These are phyloP conservation scores for Discostella stelligeroides DNA, from an alignment of 108 stramenopile genomes.

Conservation along the genomic window DNA sequence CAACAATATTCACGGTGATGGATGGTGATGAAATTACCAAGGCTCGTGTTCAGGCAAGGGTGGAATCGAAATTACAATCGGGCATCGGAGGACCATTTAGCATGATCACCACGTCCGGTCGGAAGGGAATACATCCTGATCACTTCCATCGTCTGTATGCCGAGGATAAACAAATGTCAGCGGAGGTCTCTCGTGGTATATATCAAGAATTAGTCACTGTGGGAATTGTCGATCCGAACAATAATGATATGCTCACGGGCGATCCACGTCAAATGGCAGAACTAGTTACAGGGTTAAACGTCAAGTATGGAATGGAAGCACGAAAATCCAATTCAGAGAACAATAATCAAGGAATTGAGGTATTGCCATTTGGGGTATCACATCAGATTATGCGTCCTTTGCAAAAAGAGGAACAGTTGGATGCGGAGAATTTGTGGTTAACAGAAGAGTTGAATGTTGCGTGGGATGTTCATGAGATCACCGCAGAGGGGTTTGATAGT, in stretches of 20 bases:
- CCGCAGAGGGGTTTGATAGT: conserved; percentile 38
- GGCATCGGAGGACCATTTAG: conserved; percentile 3
- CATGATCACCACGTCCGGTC: conserved; percentile 11
- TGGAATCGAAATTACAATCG: background rate
- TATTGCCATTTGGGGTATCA: conserved; percentile 32
- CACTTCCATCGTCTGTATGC: conserved; percentile 5
- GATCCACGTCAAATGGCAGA: conserved; percentile 7
- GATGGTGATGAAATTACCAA: too few relatives aligned
- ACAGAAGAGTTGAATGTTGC: conserved; percentile 52
- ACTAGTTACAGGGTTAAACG: background rate
- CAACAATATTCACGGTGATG: conserved; percentile 36
- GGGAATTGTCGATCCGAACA: conserved; percentile 1
- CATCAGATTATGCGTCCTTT: conserved; percentile 19
- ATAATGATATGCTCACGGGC: background rate
- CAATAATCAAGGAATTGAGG: too few relatives aligned
- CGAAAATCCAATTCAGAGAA: background rate
- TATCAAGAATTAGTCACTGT: conserved; percentile 2
- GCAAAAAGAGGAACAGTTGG: conserved; percentile 25
- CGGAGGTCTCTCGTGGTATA: conserved; percentile 3
- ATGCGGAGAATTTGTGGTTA: conserved; percentile 45
- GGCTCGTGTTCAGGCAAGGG: too few relatives aligned
- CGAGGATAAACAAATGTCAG: conserved; percentile 24
- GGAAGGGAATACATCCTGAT: conserved; percentile 10
- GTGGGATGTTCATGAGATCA: conserved; percentile 50
- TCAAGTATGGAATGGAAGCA: conserved; percentile 3